Conservation (phyloP, 1,284 basidiomycete genomes). For the Ustilago crameri region DNA sequence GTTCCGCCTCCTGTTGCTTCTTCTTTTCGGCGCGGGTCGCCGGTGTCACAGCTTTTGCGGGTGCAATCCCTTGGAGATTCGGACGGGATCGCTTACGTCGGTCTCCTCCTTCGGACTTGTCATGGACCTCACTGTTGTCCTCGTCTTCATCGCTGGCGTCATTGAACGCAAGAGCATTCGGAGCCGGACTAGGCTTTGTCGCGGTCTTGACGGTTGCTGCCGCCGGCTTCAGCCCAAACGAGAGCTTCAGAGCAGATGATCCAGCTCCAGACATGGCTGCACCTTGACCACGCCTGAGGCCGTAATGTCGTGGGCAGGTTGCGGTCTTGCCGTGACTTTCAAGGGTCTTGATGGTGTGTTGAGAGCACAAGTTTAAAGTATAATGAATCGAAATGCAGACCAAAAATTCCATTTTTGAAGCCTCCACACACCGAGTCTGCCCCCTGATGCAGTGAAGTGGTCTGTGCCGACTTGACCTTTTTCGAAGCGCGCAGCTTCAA, state of each 20-base stretch:
- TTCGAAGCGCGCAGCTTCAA: background rate
- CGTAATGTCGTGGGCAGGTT: too few relatives aligned
- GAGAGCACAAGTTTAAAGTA: background rate
- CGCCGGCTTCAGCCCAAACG: conserved; percentile 48
- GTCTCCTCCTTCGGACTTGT: background rate
- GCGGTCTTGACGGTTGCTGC: background rate
- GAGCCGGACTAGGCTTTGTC: conserved; percentile 11
- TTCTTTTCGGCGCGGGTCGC: conserved; percentile 45
- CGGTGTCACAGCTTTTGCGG: conserved; percentile 39
- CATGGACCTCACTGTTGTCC: background rate
- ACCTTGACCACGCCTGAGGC: background rate
- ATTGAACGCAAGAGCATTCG: conserved; percentile 26
- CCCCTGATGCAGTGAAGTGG: conserved; percentile 6
- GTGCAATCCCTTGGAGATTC: conserved; percentile 16
- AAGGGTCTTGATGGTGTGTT: background rate
- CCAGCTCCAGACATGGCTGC: conserved; percentile 17
- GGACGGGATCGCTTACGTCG: background rate
- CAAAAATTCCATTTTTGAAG: conserved; percentile 1
- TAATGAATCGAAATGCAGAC: background rate
- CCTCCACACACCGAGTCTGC: conserved; percentile 13
- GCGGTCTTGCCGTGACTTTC: too few relatives aligned
- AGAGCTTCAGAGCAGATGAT: conserved; percentile 36
- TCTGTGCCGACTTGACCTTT: conserved; percentile 5
- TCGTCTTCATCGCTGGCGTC: conserved; percentile 52
- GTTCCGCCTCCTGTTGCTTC: conserved; percentile 74